A percentile compares a stretch with the other conserved stretches of the same genome.
These are phyloP conservation scores for Debaryomyces hansenii DNA, from an alignment of 805 yeast genomes.

Conservation along the genomic window DNA sequence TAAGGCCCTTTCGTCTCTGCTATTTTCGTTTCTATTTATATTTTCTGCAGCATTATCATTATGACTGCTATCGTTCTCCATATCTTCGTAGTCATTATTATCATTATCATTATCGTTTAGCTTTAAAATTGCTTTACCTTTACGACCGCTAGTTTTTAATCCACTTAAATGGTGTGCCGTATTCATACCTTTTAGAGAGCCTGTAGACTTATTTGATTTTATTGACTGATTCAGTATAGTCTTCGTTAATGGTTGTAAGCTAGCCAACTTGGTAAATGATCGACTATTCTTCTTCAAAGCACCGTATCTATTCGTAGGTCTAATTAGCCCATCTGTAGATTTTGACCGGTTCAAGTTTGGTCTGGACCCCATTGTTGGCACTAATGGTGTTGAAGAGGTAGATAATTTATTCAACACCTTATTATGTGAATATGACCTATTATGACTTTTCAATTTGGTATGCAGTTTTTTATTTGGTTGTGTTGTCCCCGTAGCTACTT, in stretches of 20 bases:
- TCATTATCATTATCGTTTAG: constrained; percentile 35
- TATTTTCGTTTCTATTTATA: background rate
- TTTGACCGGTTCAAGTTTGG: constrained; percentile 40
- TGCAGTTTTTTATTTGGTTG: constrained; percentile 3
- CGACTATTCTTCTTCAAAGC: constrained; percentile 33
- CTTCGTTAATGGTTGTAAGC: constrained; percentile 38
- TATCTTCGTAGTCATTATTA: constrained; percentile 39
- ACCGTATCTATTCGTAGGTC: constrained; percentile 17
- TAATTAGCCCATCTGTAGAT: constrained; percentile 39
- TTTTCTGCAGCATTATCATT: constrained; percentile 3
- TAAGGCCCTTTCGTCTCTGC: background rate
- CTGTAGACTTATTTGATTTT: constrained; percentile 30
- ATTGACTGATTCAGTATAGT: constrained; percentile 30
- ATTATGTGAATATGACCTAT: constrained; percentile 28
- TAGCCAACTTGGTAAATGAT: constrained; percentile 33
- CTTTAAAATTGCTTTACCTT: constrained; percentile 39
- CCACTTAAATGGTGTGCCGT: constrained; percentile 20
- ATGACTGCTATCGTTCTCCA: constrained; percentile 20
- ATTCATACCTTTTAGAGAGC: constrained; percentile 32
- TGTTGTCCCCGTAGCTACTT: background rate
- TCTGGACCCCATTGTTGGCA: constrained; percentile 9
- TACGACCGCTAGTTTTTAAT: constrained; percentile 34
- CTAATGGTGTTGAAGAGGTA: constrained; percentile 5
- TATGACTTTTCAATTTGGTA: constrained; percentile 16
- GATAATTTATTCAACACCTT: constrained; percentile 15